Evolutionary conservation across 345 rosid species (phyloP).

Genomic region (Sisymbrium irio): DNA sequence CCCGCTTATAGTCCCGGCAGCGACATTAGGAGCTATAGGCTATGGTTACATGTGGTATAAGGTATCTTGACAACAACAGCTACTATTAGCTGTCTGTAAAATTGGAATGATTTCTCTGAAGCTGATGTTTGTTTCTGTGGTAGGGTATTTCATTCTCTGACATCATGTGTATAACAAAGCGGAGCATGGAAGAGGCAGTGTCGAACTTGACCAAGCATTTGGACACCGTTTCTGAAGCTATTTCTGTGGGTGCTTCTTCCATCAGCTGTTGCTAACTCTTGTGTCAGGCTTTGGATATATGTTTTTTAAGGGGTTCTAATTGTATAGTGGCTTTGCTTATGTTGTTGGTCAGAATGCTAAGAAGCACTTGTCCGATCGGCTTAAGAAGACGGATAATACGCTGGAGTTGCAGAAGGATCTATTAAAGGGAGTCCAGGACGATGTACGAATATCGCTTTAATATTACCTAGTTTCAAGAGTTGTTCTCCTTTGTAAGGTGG

Average conservation of each 20-base stretch:
- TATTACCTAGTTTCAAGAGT: background rate
- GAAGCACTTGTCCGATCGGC: constrained; percentile 75
- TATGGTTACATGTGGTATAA: constrained; percentile 99
- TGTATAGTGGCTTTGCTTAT: constrained; percentile 5
- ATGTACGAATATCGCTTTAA: constrained; percentile 41
- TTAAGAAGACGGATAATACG: constrained; percentile 73
- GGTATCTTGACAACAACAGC: constrained; percentile 40
- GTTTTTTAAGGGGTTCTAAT: background rate
- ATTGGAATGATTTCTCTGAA: background rate
- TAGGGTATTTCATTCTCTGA: constrained; percentile 88
- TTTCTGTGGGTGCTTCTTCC: constrained; percentile 52
- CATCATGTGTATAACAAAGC: constrained; percentile 89
- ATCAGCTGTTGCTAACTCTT: constrained; percentile 14
- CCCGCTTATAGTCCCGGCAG: constrained; percentile 67
- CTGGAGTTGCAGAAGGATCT: constrained; percentile 74
- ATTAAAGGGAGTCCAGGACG: constrained; percentile 60
- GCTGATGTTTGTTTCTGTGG: constrained; percentile 10
- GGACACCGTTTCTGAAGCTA: constrained; percentile 74
- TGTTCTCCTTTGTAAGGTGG: background rate
- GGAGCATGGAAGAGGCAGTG: constrained; percentile 72
- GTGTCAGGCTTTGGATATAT: background rate
- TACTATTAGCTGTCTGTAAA: background rate
- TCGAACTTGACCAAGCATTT: constrained; percentile 78
- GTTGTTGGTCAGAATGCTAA: constrained; percentile 64
- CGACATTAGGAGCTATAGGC: constrained; percentile 81